Evolutionary conservation across 768 basidiomycete genomes (phyloP).

Genomic region (Rubroboletus pulcherrimus): DNA sequence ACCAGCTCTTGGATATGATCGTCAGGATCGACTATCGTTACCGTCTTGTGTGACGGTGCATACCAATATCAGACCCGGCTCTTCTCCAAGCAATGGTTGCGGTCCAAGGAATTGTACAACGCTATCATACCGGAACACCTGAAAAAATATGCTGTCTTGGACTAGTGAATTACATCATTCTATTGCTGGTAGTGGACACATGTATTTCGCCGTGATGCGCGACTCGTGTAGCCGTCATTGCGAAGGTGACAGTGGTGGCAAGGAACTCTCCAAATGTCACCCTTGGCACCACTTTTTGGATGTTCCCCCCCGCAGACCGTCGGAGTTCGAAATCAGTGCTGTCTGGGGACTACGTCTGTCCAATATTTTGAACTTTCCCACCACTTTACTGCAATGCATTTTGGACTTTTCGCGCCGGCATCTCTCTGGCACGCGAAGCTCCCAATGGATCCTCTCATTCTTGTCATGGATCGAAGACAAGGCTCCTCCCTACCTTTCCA

Average conservation of each 20-base stretch:
- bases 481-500: background rate
- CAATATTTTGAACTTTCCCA: no score
- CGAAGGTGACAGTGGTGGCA: background rate
- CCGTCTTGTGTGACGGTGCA: constrained; percentile 91
- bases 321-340: no score
- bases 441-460: background rate
- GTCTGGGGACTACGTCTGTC: no score
- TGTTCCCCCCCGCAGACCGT: no score
- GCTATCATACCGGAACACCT: constrained; percentile 82
- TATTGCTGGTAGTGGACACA: background rate
- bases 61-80: constrained; percentile 95
- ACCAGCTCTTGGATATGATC: constrained; percentile 69
- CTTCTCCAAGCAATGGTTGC: constrained; percentile 92
- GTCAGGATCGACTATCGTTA: constrained; percentile 78
- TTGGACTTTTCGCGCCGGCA: background rate
- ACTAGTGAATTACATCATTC: constrained; percentile 36
- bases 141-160: constrained; percentile 86
- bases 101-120: constrained; percentile 68
- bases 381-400: no score
- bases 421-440: background rate
- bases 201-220: background rate
- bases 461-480: background rate
- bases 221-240: background rate
- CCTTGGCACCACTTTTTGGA: no score
- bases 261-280: background rate